These are phyloP conservation scores for Boletus sp. DNA, from an alignment of 1,284 basidiomycete genomes.

Conservation along the genomic window DNA sequence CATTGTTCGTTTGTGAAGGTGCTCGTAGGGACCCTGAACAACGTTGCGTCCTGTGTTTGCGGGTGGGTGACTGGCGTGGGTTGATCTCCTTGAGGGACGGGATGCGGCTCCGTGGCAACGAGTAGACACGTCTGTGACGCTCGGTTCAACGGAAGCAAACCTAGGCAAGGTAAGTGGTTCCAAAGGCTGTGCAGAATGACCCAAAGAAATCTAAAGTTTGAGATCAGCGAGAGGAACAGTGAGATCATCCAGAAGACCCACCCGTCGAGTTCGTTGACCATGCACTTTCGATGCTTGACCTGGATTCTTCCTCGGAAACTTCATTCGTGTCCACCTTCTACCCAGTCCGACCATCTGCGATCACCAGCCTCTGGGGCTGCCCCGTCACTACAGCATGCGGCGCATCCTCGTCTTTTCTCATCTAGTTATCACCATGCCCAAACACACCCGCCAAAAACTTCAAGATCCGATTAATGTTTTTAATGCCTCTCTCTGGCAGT, in stretches of 20 bases:
- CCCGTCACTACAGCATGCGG: slow-evolving; percentile 48
- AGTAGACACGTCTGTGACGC: slow-evolving; percentile 22
- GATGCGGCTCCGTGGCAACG: slow-evolving; percentile 10
- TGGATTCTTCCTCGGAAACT: slow-evolving; percentile 38
- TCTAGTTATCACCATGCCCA: slow-evolving; percentile 50
- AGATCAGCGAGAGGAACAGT: slow-evolving; percentile 8
- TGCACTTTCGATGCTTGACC: slow-evolving; percentile 26
- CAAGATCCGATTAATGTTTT: slow-evolving; percentile 88
- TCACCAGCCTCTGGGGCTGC: slow-evolving; percentile 58
- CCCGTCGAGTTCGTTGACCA: slow-evolving; percentile 22
- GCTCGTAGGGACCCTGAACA: slow-evolving; percentile 24
- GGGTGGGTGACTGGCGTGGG: neutral
- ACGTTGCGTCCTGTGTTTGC: slow-evolving; percentile 13
- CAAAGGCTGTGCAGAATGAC: slow-evolving; percentile 28
- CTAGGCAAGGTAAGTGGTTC: slow-evolving; percentile 27
- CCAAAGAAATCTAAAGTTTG: slow-evolving; percentile 27
- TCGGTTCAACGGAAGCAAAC: slow-evolving; percentile 26
- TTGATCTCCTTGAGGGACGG: slow-evolving; percentile 8
- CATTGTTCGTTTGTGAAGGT: slow-evolving; percentile 27
- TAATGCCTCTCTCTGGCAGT: slow-evolving; percentile 76
- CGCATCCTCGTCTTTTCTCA: slow-evolving; percentile 43
- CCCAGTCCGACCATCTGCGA: slow-evolving; percentile 49
- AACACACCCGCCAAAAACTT: slow-evolving; percentile 94
- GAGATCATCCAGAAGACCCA: slow-evolving; percentile 10
- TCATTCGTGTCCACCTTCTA: slow-evolving; percentile 37